These are phyloP conservation scores for Tetrapisispora taiwanensis DNA, from an alignment of 805 yeast species.

Conservation along the genomic window DNA sequence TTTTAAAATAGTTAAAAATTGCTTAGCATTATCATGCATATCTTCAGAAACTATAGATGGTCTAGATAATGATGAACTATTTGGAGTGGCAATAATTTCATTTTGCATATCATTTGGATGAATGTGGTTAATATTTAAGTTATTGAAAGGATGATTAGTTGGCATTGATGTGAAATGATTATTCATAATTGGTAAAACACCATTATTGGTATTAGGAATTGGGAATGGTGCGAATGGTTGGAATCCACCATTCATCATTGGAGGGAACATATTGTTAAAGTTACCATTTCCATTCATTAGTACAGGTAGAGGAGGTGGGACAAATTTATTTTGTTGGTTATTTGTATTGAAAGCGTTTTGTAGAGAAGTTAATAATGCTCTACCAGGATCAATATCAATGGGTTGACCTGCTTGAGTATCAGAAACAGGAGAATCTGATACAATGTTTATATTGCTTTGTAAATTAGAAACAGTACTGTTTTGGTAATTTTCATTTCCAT, in stretches of 20 bases:
- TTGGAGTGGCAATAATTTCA: slow-evolving; percentile 25
- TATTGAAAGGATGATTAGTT: background rate
- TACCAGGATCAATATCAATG: slow-evolving; percentile 51
- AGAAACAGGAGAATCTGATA: background rate
- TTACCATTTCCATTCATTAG: slow-evolving; percentile 1
- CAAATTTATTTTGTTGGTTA: slow-evolving; percentile 2
- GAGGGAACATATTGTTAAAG: slow-evolving; percentile 1
- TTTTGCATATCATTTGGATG: background rate
- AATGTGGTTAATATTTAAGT: background rate
- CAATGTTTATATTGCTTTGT: background rate
- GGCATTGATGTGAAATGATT: slow-evolving; percentile 4
- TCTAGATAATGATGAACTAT: slow-evolving; percentile 32
- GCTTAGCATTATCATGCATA: slow-evolving; percentile 7
- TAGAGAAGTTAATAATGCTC: slow-evolving; percentile 60
- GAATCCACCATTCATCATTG: slow-evolving; percentile 7
- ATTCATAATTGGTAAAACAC: slow-evolving; percentile 3
- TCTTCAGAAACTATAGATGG: slow-evolving; percentile 26
- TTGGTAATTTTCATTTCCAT: background rate
- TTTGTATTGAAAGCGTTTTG: slow-evolving; percentile 34
- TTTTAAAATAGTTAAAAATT: slow-evolving; percentile 34
- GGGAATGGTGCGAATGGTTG: slow-evolving; percentile 30
- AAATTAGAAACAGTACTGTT: background rate
- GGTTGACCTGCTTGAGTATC: background rate
- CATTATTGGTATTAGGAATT: slow-evolving; percentile 13
- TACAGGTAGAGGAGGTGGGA: slow-evolving; percentile 7